phyloP scores from a whole-genome alignment of 768 basidiomycete genomes.

The Fibroporia radiculosa region DNA sequence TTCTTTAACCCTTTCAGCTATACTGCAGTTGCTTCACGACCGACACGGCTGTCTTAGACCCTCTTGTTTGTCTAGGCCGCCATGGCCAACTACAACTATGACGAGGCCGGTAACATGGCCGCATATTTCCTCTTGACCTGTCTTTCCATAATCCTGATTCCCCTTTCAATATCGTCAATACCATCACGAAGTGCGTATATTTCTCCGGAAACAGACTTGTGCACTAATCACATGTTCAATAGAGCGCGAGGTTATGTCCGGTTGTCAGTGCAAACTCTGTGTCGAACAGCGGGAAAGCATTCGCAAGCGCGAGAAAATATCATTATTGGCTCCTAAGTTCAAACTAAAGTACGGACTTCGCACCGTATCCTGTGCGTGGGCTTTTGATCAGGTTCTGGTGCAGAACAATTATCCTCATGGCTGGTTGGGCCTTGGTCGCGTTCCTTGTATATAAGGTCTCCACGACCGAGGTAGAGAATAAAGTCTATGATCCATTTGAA shows the following conservation, averaged over 20 bases:
- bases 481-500: conserved; percentile 89
- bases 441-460: conserved; percentile 62
- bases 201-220: not conserved
- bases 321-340: conserved; percentile 39
- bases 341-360: conserved; percentile 40
- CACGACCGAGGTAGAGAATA: conserved; percentile 49
- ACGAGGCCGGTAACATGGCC: conserved; percentile 81
- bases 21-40: too few species aligned
- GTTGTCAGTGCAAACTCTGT: conserved; percentile 61
- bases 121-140: conserved; percentile 89
- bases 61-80: conserved; percentile 13
- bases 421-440: conserved; percentile 71
- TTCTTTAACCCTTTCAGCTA: not conserved
- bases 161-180: conserved; percentile 55
- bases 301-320: conserved; percentile 34
- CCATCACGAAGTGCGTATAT: conserved; percentile 39
- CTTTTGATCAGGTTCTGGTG: not conserved
- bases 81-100: conserved; percentile 82
- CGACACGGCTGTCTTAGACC: not conserved
- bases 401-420: conserved; percentile 52
- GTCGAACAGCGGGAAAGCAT: conserved; percentile 42
- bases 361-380: not conserved
- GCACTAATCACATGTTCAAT: not conserved
- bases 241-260: conserved; percentile 17
- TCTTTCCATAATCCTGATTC: conserved; percentile 76